A percentile compares a stretch with the other conserved stretches of the same genome.
These are phyloP conservation scores for Neofusicoccum umdonicola DNA, from an alignment of 2,329 filamentous ascomycete species.

Conservation along the genomic window DNA sequence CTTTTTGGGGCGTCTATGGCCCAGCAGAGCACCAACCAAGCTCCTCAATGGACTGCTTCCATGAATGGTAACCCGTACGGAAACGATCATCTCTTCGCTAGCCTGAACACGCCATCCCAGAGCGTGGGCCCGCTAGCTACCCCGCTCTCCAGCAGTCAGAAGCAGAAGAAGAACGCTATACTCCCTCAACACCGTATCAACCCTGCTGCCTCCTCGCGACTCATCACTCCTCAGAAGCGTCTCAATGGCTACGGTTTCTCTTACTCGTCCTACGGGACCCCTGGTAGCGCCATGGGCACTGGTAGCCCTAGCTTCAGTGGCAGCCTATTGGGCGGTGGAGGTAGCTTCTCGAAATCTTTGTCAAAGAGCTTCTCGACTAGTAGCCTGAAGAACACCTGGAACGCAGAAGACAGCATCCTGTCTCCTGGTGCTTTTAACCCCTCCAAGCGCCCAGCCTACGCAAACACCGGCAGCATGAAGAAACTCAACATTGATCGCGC, in stretches of 20 bases:
- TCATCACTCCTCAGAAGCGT: constrained; percentile 79
- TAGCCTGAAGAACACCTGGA: constrained; percentile 79
- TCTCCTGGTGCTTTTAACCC: constrained; percentile 81
- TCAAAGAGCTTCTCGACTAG: constrained; percentile 87
- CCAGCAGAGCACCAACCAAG: constrained; percentile 52
- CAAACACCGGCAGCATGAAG: constrained; percentile 63
- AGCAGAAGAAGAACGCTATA: constrained; percentile 74
- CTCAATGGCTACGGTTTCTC: constrained; percentile 77
- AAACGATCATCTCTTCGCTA: constrained; percentile 79
- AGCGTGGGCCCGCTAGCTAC: constrained; percentile 89
- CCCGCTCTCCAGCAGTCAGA: constrained; percentile 73
- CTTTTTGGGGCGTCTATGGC: constrained; percentile 56
- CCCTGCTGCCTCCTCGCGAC: constrained; percentile 73
- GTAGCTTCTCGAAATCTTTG: constrained; percentile 69
- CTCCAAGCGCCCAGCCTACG: constrained; percentile 42
- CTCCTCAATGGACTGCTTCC: constrained; percentile 67
- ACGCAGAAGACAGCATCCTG: constrained; percentile 80
- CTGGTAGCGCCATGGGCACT: constrained; percentile 67
- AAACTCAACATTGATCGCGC: constrained; percentile 89
- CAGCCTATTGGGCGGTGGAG: constrained; percentile 37
- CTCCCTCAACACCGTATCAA: constrained; percentile 86
- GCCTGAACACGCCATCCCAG: constrained; percentile 63
- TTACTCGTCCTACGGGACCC: constrained; percentile 87
- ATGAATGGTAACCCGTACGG: constrained; percentile 88
- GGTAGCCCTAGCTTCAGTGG: constrained; percentile 66